Evolutionary conservation across 306 rosid species (phyloP).

Genomic region (Heteromeles arbutifolia): DNA sequence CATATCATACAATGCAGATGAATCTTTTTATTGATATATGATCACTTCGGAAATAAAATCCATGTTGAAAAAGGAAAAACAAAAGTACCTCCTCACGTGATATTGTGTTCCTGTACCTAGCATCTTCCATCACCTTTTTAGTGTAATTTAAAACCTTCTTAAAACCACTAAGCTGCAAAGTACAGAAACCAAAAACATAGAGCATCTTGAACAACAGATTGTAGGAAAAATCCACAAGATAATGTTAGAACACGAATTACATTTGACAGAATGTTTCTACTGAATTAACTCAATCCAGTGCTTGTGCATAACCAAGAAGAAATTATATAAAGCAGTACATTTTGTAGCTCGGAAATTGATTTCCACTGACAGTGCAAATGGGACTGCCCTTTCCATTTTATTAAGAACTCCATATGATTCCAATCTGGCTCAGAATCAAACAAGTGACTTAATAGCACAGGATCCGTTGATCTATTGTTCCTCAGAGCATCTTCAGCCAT

Average conservation of each 20-base stretch:
- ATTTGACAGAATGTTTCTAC: neutral
- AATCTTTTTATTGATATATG: neutral
- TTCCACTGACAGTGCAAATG: conserved; percentile 99
- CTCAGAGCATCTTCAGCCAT: conserved; percentile 75
- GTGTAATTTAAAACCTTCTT: conserved; percentile 93
- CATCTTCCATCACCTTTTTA: conserved; percentile 82
- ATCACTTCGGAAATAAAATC: neutral
- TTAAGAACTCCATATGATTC: conserved; percentile 77
- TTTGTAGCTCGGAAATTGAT: conserved; percentile 86
- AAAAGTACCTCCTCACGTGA: conserved; percentile 90
- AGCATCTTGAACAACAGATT: conserved; percentile 17
- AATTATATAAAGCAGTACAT: conserved; percentile 42
- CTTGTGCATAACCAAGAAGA: conserved; percentile 15
- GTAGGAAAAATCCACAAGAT: conserved; percentile 8
- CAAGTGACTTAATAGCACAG: conserved; percentile 69
- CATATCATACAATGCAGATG: neutral
- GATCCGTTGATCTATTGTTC: conserved; percentile 69
- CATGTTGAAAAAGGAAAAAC: neutral
- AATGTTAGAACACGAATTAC: conserved; percentile 10
- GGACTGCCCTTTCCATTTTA: conserved; percentile 99
- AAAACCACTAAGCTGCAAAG: conserved; percentile 92
- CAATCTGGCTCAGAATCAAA: conserved; percentile 82
- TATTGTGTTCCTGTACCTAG: conserved; percentile 64
- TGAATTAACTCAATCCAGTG: neutral
- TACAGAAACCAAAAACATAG: conserved; percentile 22